A percentile compares a stretch with the other conserved stretches of the same genome.
These are phyloP conservation scores for Dissoconium aciculare DNA, from an alignment of 2,329 filamentous ascomycete species.

Conservation along the genomic window DNA sequence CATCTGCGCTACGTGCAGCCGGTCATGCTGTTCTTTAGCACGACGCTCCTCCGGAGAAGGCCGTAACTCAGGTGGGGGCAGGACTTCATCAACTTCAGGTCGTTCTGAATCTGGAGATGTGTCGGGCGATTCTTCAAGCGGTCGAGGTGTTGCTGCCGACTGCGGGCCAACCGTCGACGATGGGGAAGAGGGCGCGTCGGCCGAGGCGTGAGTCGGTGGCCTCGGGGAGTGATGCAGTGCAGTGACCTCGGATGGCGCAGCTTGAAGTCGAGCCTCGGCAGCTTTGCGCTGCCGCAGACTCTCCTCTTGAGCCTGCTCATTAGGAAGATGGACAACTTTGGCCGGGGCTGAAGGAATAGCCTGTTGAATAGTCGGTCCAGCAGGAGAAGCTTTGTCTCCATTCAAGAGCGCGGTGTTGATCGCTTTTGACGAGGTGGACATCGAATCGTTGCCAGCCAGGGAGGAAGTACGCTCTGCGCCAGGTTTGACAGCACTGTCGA, in stretches of 20 bases:
- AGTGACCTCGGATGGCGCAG: constrained; percentile 25
- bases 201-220: constrained; percentile 16
- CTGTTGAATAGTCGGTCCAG: neutral
- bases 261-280: constrained; percentile 24
- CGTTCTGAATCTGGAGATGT: constrained; percentile 22
- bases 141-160: constrained; percentile 57
- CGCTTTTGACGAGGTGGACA: too few relatives aligned
- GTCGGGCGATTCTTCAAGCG: constrained; percentile 35
- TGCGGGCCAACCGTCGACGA: constrained; percentile 54
- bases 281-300: constrained; percentile 28
- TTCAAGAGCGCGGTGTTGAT: too few relatives aligned
- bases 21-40: constrained; percentile 40
- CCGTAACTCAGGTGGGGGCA: constrained; percentile 20
- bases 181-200: constrained; percentile 32
- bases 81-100: constrained; percentile 14
- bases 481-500: too few relatives aligned
- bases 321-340: constrained; percentile 34
- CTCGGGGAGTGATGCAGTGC: constrained; percentile 19
- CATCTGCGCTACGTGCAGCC: constrained; percentile 36
- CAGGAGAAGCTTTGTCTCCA: too few relatives aligned
- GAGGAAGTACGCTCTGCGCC: too few relatives aligned
- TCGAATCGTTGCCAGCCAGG: too few relatives aligned
- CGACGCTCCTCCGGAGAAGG: constrained; percentile 25
- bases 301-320: constrained; percentile 37
- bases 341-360: constrained; percentile 15